Evolutionary conservation across 441 rosid species (phyloP).

Genomic region (Manihot esculenta): DNA sequence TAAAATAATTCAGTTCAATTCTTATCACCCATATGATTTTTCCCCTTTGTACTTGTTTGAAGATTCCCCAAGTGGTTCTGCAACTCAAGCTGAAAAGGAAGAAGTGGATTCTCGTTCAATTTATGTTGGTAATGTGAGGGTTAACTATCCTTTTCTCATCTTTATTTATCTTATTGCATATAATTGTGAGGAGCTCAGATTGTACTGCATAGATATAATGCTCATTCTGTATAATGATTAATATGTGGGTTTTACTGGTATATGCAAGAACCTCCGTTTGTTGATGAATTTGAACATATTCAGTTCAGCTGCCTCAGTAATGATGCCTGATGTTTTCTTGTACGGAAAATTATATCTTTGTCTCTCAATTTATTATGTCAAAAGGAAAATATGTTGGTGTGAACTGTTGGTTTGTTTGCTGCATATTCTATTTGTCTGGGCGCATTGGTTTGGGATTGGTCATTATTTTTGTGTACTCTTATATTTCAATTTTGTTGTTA

Average conservation of each 20-base stretch:
- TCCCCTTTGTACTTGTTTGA: conserved; percentile 29
- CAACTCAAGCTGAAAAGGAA: conserved; percentile 52
- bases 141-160: conserved; percentile 22
- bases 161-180: neutral
- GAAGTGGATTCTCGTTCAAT: conserved; percentile 65
- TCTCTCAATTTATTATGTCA: neutral
- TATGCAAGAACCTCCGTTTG: neutral
- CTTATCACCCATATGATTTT: neutral
- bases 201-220: neutral
- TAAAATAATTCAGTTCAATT: too few relatives aligned
- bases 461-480: neutral
- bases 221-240: neutral
- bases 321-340: neutral
- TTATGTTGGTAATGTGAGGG: conserved; percentile 71
- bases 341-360: neutral
- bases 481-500: neutral
- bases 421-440: neutral
- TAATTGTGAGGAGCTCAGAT: neutral
- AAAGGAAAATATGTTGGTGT: neutral
- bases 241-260: neutral
- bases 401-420: neutral
- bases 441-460: neutral
- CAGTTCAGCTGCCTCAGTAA: neutral
- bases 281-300: neutral
- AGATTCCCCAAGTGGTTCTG: conserved; percentile 52